Evolutionary conservation across 2,329 filamentous ascomycete genomes (phyloP), one percentile per base, ranked within the genome.

Genomic region (Colletotrichum filicis): DNA sequence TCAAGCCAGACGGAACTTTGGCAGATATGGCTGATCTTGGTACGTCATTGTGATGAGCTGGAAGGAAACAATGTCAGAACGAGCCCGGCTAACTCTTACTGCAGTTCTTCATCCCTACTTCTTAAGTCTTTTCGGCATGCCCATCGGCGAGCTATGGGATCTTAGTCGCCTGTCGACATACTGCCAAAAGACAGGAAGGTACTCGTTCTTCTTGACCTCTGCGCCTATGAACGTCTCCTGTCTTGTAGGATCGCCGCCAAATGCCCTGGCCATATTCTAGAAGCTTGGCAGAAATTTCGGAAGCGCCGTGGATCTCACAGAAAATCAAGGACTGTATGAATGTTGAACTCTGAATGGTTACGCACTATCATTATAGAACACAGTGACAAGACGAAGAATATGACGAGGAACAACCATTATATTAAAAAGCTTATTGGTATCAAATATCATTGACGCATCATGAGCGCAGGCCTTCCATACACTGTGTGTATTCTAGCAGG

Each of bases 171-270:
- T 92, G 56, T 84, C 88, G 0, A 82, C 82, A 52, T 85, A 88
- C 60, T 91, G 90, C 77, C 85, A 85, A 78, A 83, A 85, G 78
- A 84, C 85, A 66, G 81, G 83, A 16, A 83, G 87, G 37, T 92
- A 90, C 82, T 87, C 84, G 5, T 93, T 93, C 77, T 87, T 93
- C 81, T 85, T 93, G 28, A 89, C 88, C 0, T 91, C 89, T 74
- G 85, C 84, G 16, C 90, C 91, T 0, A 80, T 91, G 42, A 92
- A 92, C 77, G 86, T 89, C 57, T 86, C 87, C 6, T 87, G 89
- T 2, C 78, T 87, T 1, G 80, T 89, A 2, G 84, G 82, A 2
- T 87, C 84, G 32, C 87, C 86, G 28, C 85, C 86, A 42, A 88
- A 87, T 74, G 85, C 85, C 1, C 56, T 88, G 12, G 87, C 86